phyloP scores from a whole-genome alignment of 768 basidiomycete genomes.

The Boletus rex-veris region DNA sequence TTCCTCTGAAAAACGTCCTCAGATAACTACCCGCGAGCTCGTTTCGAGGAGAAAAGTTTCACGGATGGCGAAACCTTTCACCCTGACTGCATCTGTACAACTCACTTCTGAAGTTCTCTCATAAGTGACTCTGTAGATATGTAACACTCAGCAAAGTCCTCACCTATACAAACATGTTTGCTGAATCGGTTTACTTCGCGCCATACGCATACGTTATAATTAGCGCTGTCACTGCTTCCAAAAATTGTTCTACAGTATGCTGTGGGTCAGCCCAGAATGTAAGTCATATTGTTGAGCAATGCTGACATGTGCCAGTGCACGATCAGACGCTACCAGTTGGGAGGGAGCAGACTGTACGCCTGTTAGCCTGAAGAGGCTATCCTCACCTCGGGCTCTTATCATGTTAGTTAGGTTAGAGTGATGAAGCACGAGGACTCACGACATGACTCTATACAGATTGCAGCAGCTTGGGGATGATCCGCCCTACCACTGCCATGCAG shows the following conservation, averaged over 20 bases:
- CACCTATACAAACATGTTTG: background rate
- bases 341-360: background rate
- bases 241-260: background rate
- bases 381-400: too few relatives aligned
- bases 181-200: background rate
- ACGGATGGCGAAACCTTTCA: background rate
- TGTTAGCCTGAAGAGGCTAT: background rate
- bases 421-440: too few relatives aligned
- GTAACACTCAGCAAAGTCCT: background rate
- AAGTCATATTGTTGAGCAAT: background rate
- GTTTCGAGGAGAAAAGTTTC: background rate
- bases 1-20: too few relatives aligned
- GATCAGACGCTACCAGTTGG: slow-evolving; percentile 1
- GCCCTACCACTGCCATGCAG: too few relatives aligned
- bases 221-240: background rate
- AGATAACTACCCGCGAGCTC: background rate
- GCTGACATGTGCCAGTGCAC: background rate
- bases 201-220: background rate
- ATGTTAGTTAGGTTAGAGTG: too few relatives aligned
- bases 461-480: too few relatives aligned
- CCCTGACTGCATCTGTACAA: background rate
- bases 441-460: too few relatives aligned
- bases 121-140: background rate
- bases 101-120: background rate
- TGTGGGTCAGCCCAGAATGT: background rate